A percentile compares a stretch with the other conserved stretches of the same genome.
Evolutionary conservation across 768 basidiomycete species (phyloP).

Genomic region (Suillus cothurnatus): DNA sequence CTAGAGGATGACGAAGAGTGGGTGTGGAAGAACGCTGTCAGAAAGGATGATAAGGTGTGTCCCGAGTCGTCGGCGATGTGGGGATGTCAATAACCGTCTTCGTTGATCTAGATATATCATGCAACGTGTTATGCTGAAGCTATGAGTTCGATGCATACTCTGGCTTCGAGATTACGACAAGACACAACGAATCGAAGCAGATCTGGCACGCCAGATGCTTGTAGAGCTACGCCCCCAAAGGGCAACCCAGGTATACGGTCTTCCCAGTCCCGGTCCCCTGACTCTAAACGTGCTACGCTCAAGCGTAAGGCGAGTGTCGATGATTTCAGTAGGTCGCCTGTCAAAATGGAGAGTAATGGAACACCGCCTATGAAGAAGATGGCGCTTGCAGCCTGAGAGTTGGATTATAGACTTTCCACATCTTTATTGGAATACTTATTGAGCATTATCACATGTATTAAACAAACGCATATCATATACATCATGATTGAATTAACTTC

Average conservation of each 20-base stretch:
- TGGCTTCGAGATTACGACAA: constrained; percentile 69
- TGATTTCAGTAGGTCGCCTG: constrained; percentile 38
- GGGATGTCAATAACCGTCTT: constrained; percentile 10
- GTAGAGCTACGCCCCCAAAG: constrained; percentile 42
- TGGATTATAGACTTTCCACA: constrained; percentile 15
- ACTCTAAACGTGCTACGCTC: constrained; percentile 53
- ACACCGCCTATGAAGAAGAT: constrained; percentile 73
- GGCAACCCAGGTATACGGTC: constrained; percentile 30
- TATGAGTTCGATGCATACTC: constrained; percentile 57
- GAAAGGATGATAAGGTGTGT: constrained; percentile 80
- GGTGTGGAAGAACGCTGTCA: constrained; percentile 94
- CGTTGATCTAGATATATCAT: constrained; percentile 73
- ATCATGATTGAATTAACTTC: neutral
- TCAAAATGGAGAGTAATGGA: constrained; percentile 39
- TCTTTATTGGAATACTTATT: constrained; percentile 36
- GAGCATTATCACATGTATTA: constrained; percentile 21
- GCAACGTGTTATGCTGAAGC: constrained; percentile 94
- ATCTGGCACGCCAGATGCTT: constrained; percentile 70
- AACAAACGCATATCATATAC: constrained; percentile 6
- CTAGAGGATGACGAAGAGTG: constrained; percentile 96
- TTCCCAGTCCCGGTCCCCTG: constrained; percentile 53
- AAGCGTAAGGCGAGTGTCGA: constrained; percentile 78
- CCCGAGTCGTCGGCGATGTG: neutral
- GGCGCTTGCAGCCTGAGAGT: constrained; percentile 44
- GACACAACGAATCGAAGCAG: constrained; percentile 66